Evolutionary conservation across 768 basidiomycete species (phyloP).

Genomic region (Pulveroboletus frians): DNA sequence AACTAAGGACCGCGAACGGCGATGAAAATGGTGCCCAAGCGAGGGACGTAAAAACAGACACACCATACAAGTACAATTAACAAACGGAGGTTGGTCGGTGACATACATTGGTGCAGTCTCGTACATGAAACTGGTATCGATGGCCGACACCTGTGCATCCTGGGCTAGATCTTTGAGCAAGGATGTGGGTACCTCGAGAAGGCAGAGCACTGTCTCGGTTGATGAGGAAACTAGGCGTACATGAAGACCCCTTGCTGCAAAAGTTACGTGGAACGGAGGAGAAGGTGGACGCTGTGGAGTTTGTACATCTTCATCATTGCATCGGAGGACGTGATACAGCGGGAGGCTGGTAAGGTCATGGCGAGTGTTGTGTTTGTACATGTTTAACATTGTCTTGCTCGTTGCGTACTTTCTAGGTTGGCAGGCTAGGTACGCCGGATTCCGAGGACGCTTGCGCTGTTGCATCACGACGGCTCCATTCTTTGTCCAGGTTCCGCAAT

Average conservation of each 20-base stretch:
- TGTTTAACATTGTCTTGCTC: too few relatives aligned
- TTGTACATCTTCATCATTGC: conserved; percentile 55
- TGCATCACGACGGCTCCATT: too few relatives aligned
- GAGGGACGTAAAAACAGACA: conserved; percentile 23
- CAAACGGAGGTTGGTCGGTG: conserved; percentile 79
- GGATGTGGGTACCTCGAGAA: too few relatives aligned
- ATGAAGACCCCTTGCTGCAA: conserved; percentile 65
- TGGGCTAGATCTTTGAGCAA: conserved; percentile 37
- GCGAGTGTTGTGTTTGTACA: too few relatives aligned
- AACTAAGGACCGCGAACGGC: neutral
- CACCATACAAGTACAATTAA: conserved; percentile 91
- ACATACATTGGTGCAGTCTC: conserved; percentile 98
- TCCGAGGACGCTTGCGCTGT: too few relatives aligned
- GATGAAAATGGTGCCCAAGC: neutral
- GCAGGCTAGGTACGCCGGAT: too few relatives aligned
- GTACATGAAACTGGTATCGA: conserved; percentile 32
- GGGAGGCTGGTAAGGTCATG: neutral
- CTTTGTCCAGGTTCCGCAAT: too few relatives aligned
- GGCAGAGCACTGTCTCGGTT: too few relatives aligned
- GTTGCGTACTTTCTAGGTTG: too few relatives aligned
- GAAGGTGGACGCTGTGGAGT: conserved; percentile 60
- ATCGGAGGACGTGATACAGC: conserved; percentile 8
- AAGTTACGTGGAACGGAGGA: conserved; percentile 68
- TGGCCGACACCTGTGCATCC: too few relatives aligned
- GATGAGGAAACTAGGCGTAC: conserved; percentile 37